Evolutionary conservation across 176 grass and related monocot species (phyloP).

Genomic region (Pontederia paniculata): DNA sequence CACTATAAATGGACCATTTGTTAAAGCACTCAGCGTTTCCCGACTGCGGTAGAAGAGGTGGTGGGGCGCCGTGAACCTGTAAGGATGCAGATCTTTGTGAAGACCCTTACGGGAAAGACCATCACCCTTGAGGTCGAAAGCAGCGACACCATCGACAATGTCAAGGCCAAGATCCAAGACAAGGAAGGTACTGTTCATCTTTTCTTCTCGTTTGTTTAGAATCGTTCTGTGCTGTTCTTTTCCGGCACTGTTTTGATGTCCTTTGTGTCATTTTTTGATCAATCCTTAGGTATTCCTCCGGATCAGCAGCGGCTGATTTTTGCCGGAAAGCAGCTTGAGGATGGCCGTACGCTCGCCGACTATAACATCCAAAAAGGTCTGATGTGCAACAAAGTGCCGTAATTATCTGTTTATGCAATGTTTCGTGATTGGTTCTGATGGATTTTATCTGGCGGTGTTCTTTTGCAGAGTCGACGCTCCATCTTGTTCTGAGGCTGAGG

Average conservation of each 20-base stretch:
- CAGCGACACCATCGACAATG: slow-evolving; percentile 95
- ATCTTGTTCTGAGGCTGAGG: slow-evolving; percentile 14
- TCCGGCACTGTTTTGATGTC: neutral
- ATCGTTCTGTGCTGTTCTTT: neutral
- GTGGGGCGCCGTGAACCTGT: no score
- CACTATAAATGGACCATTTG: no score
- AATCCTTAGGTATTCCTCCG: slow-evolving; percentile 5
- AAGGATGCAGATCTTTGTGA: slow-evolving; percentile 98
- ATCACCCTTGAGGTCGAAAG: slow-evolving; percentile 98
- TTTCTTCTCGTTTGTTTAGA: neutral
- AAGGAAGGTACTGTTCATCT: slow-evolving; percentile 44
- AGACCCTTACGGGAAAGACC: slow-evolving; percentile 90
- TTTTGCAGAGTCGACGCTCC: slow-evolving; percentile 6
- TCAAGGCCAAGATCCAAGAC: slow-evolving; percentile 99
- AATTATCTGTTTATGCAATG: neutral
- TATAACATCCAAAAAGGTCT: slow-evolving; percentile 15
- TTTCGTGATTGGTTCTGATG: neutral
- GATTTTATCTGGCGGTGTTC: neutral
- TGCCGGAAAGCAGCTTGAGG: slow-evolving; percentile 14
- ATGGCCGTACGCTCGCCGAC: slow-evolving; percentile 8
- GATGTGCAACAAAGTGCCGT: neutral
- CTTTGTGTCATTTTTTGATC: neutral
- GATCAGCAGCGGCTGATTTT: slow-evolving; percentile 14
- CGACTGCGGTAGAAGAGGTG: no score
- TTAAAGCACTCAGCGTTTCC: no score